These are phyloP conservation scores for Rubus idaeus DNA, from an alignment of 306 rosid genomes.

Conservation along the genomic window DNA sequence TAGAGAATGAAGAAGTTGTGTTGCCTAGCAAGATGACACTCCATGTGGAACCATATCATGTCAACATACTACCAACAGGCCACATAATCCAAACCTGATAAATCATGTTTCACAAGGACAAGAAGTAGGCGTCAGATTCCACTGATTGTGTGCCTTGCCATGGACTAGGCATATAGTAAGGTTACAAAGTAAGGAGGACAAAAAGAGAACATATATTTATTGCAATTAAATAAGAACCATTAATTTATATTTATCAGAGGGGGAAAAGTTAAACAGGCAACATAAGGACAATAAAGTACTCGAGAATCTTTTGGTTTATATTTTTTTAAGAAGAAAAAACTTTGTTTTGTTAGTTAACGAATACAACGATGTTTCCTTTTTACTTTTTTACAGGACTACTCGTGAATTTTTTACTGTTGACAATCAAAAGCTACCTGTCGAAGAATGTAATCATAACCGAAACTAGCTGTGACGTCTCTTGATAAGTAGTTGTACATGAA, in stretches of 20 bases:
- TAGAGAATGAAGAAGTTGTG: background rate
- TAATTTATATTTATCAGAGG: background rate
- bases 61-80: background rate
- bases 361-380: background rate
- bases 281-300: too few relatives aligned
- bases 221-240: background rate
- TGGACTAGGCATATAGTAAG: background rate
- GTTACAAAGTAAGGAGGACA: background rate
- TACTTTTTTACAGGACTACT: background rate
- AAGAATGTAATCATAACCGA: constrained; percentile 94
- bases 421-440: constrained; percentile 55
- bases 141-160: background rate
- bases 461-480: constrained; percentile 77
- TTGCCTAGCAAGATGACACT: background rate
- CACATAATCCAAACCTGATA: background rate
- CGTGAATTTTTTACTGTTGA: constrained; percentile 1
- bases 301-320: background rate
- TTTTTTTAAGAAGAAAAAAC: background rate
- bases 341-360: background rate
- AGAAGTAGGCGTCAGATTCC: background rate
- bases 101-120: too few relatives aligned
- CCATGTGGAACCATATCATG: background rate
- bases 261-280: too few relatives aligned
- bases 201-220: background rate
- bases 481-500: constrained; percentile 93